Evolutionary conservation across 495 filamentous ascomycete genomes (phyloP), one percentile per base, ranked within the genome.

Genomic region (Terfezia boudieri): DNA sequence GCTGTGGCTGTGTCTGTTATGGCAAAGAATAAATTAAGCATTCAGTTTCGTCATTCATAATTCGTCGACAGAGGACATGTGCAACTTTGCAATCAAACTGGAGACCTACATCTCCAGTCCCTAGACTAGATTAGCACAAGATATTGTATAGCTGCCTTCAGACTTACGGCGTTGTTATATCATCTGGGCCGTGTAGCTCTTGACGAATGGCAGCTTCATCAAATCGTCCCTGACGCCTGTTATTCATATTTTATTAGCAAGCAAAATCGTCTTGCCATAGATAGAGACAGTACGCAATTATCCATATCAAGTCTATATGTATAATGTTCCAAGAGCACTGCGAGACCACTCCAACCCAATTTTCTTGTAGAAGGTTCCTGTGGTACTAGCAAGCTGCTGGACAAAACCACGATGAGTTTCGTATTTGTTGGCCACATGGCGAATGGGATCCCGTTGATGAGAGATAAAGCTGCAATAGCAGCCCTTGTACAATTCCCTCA

Each of bases 341-440:
- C 79, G 51, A 89, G 73, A 60, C 80, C 73, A 55, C 79, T 79
- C 80, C 81, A n/a, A 84, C 4, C 74, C 80, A 79, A 86, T 83
- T 12, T 72, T 71, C 54, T 81, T 74, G 58, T 83, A 86, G 60
- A 86, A 86, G 41, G n/a, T n/a, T n/a, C n/a, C n/a, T n/a, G n/a
- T n/a, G n/a, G n/a, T n/a, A n/a, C n/a, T n/a, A n/a, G n/a, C n/a
- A n/a, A n/a, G n/a, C n/a, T n/a, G n/a, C n/a, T n/a, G n/a, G n/a
- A n/a, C n/a, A n/a, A n/a, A n/a, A n/a, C n/a, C n/a, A n/a, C n/a
- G n/a, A n/a, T n/a, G n/a, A n/a, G n/a, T n/a, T n/a, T n/a, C n/a
- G n/a, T n/a, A n/a, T n/a, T n/a, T n/a, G n/a, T n/a, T n/a, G n/a
- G n/a, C n/a, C n/a, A n/a, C n/a, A n/a, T n/a, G n/a, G n/a, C n/a